Percentiles rank a stretch among this genome's conserved stretches.
phyloP scores from a whole-genome alignment of 2,329 filamentous ascomycete species.

The Bertia moriformis region DNA sequence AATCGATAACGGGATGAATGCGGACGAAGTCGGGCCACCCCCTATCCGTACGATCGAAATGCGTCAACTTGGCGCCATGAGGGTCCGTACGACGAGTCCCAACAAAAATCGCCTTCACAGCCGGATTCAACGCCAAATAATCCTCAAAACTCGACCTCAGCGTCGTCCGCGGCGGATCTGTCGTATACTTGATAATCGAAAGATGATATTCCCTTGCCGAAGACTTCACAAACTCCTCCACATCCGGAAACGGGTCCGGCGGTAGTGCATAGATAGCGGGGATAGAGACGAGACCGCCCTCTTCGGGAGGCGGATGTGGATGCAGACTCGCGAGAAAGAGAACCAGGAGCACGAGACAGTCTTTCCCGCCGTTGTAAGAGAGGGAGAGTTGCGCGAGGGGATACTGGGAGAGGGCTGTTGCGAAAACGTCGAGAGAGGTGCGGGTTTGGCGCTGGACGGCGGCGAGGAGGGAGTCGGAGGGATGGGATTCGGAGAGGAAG shows the following conservation, averaged over 20 bases:
- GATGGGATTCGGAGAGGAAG: constrained; percentile 1
- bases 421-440: neutral
- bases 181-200: constrained; percentile 15
- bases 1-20: constrained; percentile 90
- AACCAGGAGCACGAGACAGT: constrained; percentile 83
- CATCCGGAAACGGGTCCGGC: constrained; percentile 67
- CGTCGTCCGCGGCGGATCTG: constrained; percentile 61
- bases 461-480: constrained; percentile 1
- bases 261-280: constrained; percentile 79
- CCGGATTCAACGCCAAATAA: constrained; percentile 53
- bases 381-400: constrained; percentile 70
- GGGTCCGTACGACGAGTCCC: constrained; percentile 85
- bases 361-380: constrained; percentile 95
- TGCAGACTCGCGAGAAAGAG: constrained; percentile 60
- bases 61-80: constrained; percentile 62
- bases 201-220: constrained; percentile 61
- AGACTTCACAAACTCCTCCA: constrained; percentile 66
- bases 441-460: neutral
- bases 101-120: constrained; percentile 68
- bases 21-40: constrained; percentile 90
- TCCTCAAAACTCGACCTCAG: constrained; percentile 71
- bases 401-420: constrained; percentile 11
- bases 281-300: constrained; percentile 10
- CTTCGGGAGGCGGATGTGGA: constrained; percentile 4
- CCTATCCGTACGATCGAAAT: constrained; percentile 76